Evolutionary conservation across 352 stramenopile species (phyloP), one percentile per base, ranked within the genome.

Genomic region (Globisporangium canariense): DNA sequence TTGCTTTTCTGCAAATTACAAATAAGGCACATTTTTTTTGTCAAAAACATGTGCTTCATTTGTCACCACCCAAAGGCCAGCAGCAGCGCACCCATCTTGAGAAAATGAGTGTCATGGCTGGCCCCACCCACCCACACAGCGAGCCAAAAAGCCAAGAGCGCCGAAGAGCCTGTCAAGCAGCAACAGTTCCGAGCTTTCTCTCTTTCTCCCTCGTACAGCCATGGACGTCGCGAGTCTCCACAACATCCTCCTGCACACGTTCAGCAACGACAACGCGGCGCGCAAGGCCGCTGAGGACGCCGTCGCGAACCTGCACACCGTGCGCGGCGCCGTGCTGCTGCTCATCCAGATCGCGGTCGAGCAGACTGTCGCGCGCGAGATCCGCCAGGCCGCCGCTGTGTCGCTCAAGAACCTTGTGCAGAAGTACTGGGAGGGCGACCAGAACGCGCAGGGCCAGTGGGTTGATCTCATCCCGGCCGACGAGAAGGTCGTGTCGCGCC

Each of bases 391-490:
- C 16, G 94, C 93, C 34, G 91, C 93, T 51, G 96, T 98, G 71
- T 90, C 95, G 72, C 79, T 98, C 40, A 98, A 98, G 78, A 98
- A 98, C 78, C 85, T 98, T 32, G 96, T 97, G 63, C 81, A 96
- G 36, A 96, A 97, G 79, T 96, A 96, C 67, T 98, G 96, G 96
- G 86, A 97, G 50, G 91, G 82, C 43, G 62, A 68, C 8, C 75
- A 91, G 56, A 73, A 96, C 52, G 78, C 86, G 22, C 71, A 94
- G 14, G 83, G 85, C 45, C 88, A 96, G 56, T 83, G 90, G 65
- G 65, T 89, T 41, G 66, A 81, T 41, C 69, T 87, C 32, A 86
- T 90, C 60, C 80, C 77, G 20, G 78, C 83, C 3, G 81, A 81
- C 20, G 86, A 94, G 65, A 86, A 89, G 66, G 68, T 70, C 41